A percentile compares a stretch with the other conserved stretches of the same genome.
Evolutionary conservation across 169 alveolate species (phyloP).

Genomic region (Plasmodium coatneyi): DNA sequence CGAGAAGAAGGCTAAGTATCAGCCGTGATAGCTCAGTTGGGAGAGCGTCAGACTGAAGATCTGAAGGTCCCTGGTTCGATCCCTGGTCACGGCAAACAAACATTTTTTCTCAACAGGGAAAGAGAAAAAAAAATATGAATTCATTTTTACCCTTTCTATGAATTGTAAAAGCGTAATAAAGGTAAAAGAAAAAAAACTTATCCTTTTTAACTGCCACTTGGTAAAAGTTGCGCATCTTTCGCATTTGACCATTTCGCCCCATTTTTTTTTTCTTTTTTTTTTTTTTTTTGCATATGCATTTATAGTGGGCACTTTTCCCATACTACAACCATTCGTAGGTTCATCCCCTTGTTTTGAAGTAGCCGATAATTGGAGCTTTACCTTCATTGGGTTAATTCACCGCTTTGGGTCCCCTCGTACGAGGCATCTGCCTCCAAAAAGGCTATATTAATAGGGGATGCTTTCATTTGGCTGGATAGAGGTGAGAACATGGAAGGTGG

Average conservation of each 20-base stretch:
- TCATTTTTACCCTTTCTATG: background rate
- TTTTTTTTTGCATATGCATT: background rate
- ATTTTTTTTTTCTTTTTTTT: background rate
- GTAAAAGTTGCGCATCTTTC: background rate
- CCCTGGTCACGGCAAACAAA: constrained; percentile 96
- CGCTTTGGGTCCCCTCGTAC: too few relatives aligned
- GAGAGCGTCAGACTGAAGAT: constrained; percentile 99
- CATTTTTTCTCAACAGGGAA: background rate
- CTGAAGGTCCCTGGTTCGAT: constrained; percentile 99
- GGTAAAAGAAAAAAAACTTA: background rate
- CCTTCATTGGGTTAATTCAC: background rate
- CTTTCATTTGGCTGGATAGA: too few relatives aligned
- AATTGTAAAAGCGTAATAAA: background rate
- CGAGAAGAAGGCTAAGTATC: background rate
- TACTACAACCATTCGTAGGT: background rate
- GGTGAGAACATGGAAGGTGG: too few relatives aligned
- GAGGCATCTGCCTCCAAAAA: too few relatives aligned
- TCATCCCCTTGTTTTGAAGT: background rate
- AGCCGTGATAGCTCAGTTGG: constrained; percentile 98
- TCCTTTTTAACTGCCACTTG: background rate
- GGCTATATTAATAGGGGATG: too few relatives aligned
- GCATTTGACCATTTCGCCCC: background rate
- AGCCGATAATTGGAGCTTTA: background rate
- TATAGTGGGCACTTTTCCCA: background rate
- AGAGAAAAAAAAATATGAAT: too few relatives aligned